phyloP scores from a whole-genome alignment of 106 monocot genomes.

The Dendrobium nobile region DNA sequence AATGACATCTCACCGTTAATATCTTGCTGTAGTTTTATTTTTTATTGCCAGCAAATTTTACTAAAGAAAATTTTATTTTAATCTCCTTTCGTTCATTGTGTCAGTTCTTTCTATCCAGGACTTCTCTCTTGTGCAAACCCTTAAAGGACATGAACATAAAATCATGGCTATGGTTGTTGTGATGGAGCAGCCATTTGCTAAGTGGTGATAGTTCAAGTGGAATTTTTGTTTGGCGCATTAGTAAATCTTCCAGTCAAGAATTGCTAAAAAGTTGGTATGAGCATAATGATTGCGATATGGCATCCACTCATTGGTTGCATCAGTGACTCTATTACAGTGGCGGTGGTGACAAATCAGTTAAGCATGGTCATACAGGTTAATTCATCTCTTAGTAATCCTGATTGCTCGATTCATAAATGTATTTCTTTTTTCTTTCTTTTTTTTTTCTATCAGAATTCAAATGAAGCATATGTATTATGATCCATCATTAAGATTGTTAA shows the following conservation, averaged over 20 bases:
- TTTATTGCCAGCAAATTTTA: neutral
- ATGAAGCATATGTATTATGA: too few species aligned
- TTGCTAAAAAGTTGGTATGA: conserved; percentile 77
- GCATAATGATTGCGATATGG: conserved; percentile 88
- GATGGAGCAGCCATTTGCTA: conserved; percentile 47
- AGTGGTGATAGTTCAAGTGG: conserved; percentile 80
- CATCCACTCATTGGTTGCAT: conserved; percentile 63
- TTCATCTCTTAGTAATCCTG: neutral
- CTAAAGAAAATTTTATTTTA: neutral
- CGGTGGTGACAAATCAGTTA: conserved; percentile 88
- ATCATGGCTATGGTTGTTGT: conserved; percentile 58
- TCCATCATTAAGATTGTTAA: too few species aligned
- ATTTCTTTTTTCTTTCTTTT: too few species aligned
- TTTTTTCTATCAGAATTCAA: too few species aligned
- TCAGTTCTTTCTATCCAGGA: conserved; percentile 36
- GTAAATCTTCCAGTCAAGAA: conserved; percentile 23
- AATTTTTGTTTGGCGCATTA: conserved; percentile 67
- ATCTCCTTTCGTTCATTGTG: neutral
- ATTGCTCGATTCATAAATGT: neutral
- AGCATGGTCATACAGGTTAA: conserved; percentile 93
- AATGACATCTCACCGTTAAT: neutral
- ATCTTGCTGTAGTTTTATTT: neutral
- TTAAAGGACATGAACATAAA: conserved; percentile 75
- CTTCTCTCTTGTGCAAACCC: conserved; percentile 60
- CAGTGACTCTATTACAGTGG: conserved; percentile 73